These are phyloP conservation scores for Prillingera fragicola DNA, from an alignment of 1,284 basidiomycete species.

Conservation along the genomic window DNA sequence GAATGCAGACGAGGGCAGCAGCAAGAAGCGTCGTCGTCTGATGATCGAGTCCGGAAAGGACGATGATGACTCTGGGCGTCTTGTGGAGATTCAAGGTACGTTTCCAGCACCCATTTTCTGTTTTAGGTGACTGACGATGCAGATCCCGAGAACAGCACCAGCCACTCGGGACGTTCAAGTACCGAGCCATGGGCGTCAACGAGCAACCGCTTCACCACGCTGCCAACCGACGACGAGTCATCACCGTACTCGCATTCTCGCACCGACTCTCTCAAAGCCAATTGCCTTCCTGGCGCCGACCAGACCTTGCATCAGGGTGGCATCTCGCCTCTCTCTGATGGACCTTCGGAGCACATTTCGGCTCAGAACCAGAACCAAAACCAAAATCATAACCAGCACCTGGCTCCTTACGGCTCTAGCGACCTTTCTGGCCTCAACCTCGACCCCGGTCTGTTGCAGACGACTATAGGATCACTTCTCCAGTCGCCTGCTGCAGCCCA, in stretches of 20 bases:
- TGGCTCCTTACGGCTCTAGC: conserved; percentile 15
- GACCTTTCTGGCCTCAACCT: conserved; percentile 26
- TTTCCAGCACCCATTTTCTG: too few species aligned
- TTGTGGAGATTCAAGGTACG: conserved; percentile 39
- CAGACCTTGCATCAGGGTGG: conserved; percentile 26
- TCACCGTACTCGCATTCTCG: conserved; percentile 14
- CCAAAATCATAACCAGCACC: too few species aligned
- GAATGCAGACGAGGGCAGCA: conserved; percentile 16
- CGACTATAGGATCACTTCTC: conserved; percentile 57
- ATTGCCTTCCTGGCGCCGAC: conserved; percentile 15
- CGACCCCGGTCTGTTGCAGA: conserved; percentile 54
- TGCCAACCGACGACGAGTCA: conserved; percentile 37
- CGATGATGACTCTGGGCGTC: conserved; percentile 14
- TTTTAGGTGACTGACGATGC: conserved; percentile 1
- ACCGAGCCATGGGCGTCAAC: conserved; percentile 18
- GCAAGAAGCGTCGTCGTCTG: conserved; percentile 37
- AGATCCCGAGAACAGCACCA: conserved; percentile 9
- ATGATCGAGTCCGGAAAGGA: conserved; percentile 41
- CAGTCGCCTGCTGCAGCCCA: conserved; percentile 64
- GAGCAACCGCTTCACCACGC: conserved; percentile 31
- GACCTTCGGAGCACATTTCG: conserved; percentile 6
- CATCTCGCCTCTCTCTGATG: conserved; percentile 27
- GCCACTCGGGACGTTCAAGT: conserved; percentile 11
- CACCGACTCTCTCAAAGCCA: conserved; percentile 12
- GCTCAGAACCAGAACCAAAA: too few species aligned